Conservation (phyloP, 2,329 filamentous ascomycete species). For the Exophiala alcalophila region DNA sequence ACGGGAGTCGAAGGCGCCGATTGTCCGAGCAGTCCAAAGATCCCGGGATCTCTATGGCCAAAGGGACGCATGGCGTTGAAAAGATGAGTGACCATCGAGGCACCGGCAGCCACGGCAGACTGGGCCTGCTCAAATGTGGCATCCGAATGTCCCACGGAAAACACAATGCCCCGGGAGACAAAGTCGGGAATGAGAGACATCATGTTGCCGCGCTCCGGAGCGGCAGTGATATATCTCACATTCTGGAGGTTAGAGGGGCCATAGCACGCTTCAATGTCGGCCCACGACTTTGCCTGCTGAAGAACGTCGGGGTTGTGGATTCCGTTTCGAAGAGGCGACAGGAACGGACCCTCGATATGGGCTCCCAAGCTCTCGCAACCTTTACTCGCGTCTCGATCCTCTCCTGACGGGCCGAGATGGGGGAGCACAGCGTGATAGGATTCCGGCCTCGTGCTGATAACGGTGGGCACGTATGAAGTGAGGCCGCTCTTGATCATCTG, state of each 20-base stretch:
- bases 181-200: slow-evolving; percentile 65
- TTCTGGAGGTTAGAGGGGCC: slow-evolving; percentile 63
- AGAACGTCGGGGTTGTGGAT: slow-evolving; percentile 77
- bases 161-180: slow-evolving; percentile 64
- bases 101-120: slow-evolving; percentile 67
- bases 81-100: slow-evolving; percentile 85
- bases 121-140: slow-evolving; percentile 81
- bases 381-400: slow-evolving; percentile 56
- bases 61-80: slow-evolving; percentile 93
- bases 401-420: slow-evolving; percentile 70
- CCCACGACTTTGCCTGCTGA: slow-evolving; percentile 57
- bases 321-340: slow-evolving; percentile 78
- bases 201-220: slow-evolving; percentile 76
- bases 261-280: slow-evolving; percentile 56
- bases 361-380: slow-evolving; percentile 86
- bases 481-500: slow-evolving; percentile 74
- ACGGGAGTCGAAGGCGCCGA: slow-evolving; percentile 43
- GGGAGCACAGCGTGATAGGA: slow-evolving; percentile 75
- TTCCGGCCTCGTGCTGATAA: slow-evolving; percentile 76
- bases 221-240: slow-evolving; percentile 80
- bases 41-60: slow-evolving; percentile 84
- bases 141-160: slow-evolving; percentile 81
- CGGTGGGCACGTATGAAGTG: slow-evolving; percentile 80
- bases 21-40: slow-evolving; percentile 79
- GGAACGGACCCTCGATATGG: slow-evolving; percentile 87